Evolutionary conservation across 306 rosid species (phyloP).

Genomic region (Fagus sylvatica): DNA sequence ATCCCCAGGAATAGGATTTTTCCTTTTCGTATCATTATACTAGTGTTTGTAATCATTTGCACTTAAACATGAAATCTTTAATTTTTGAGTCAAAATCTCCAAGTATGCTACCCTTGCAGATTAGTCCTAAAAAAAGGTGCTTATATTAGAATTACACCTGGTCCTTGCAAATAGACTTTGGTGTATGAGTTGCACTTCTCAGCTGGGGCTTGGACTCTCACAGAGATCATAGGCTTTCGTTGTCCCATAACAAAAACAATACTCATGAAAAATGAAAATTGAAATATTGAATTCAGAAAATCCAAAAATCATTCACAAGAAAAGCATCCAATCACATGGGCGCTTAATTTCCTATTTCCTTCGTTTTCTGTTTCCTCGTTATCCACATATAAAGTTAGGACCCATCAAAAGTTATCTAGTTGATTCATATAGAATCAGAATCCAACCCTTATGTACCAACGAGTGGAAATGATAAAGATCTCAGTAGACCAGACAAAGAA

Average conservation of each 20-base stretch:
- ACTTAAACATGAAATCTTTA: no score
- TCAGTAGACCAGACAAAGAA: constrained; percentile 32
- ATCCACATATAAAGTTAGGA: background rate
- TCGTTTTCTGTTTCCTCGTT: background rate
- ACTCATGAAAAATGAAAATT: background rate
- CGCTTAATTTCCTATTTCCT: background rate
- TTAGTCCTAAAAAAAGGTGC: no score
- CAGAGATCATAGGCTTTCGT: background rate
- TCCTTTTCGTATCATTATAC: no score
- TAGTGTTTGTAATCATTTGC: no score
- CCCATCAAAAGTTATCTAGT: background rate
- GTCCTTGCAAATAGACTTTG: background rate
- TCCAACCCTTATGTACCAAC: background rate
- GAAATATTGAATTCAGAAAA: background rate
- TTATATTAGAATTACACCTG: no score
- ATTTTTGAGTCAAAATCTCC: no score
- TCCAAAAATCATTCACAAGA: constrained; percentile 29
- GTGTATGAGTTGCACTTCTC: background rate
- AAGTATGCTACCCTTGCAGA: no score
- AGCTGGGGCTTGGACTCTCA: background rate
- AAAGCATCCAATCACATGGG: constrained; percentile 8
- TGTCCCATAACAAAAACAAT: background rate
- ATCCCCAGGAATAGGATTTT: no score
- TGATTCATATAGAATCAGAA: background rate
- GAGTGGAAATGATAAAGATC: constrained; percentile 13